Conservation (phyloP, 2,329 filamentous ascomycete species). For the Cordyceps javanica region DNA sequence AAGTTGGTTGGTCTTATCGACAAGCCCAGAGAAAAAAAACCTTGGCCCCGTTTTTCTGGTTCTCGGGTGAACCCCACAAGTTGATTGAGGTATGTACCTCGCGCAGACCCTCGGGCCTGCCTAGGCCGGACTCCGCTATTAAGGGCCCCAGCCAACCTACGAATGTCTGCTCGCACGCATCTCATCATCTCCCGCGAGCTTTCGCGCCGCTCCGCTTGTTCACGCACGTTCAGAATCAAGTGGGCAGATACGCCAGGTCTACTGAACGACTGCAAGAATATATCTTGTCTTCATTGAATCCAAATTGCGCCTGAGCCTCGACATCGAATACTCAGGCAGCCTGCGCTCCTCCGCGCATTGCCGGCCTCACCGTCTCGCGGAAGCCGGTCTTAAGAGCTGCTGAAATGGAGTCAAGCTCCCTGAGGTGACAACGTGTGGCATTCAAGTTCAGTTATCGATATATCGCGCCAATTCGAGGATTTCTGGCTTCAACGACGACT, state of each 20-base stretch:
- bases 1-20: conserved; percentile 15
- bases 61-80: neutral
- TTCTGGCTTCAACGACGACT: neutral
- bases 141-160: conserved; percentile 3
- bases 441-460: neutral
- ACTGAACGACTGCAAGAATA: neutral
- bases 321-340: neutral
- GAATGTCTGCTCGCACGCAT: neutral
- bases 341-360: neutral
- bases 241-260: neutral
- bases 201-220: neutral
- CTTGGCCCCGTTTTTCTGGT: conserved; percentile 1
- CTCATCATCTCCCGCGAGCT: conserved; percentile 4
- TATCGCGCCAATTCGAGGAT: neutral
- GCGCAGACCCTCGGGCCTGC: neutral
- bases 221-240: neutral
- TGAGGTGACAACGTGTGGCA: neutral
- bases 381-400: neutral
- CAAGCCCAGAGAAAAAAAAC: conserved; percentile 13
- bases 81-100: neutral
- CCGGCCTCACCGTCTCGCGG: neutral
- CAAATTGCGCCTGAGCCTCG: neutral
- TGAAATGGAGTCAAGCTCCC: conserved; percentile 7
- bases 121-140: conserved; percentile 4
- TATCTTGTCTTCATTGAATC: neutral